Evolutionary conservation across 2,329 filamentous ascomycete genomes (phyloP), one percentile per base, ranked within the genome.

Genomic region (Aspergillus sp.): DNA sequence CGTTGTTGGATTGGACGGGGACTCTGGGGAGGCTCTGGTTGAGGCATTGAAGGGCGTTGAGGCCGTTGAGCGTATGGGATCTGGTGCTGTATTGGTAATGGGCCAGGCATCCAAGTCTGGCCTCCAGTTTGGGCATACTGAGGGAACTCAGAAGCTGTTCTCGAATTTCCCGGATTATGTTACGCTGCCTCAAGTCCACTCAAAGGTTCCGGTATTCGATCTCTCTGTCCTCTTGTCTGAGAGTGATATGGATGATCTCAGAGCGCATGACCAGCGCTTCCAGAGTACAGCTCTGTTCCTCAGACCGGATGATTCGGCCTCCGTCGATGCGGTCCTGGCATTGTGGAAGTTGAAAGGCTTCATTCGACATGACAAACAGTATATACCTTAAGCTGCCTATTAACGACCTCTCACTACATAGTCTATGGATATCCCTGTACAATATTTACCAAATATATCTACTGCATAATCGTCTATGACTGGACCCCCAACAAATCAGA

Each of bases 401-500:
- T 37, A 25, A 42, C 5, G 15, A 43, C 7, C 15, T 9, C 27
- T 6, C 15, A 20, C 10, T 6, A 12, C 33, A 22, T n/a, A 30
- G 13, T 17, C 32, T 35, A 15, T 38, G 19, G 30, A 45, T 39
- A 45, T 45, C 43, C 23, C n/a, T 44, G 30, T 44, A 44, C 30
- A 19, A 17, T 44, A 44, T 35, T 27, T 25, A 35, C 17, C 17
- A 43, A 20, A 7, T 7, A 12, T 13, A 22, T 30, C 25, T 30
- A 30, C 25, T 10, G 12, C 4, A 30, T 30, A 30, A 30, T 10
- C 25, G 39, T 41, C 22, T 41, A 43, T 43, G 23, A 27, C 15
- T 25, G 41, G n/a, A 33, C 53, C 19, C 54, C 73, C 43, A 77
- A 67, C 58, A 97, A 72, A 72, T 97, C 91, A 49, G 86, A 85